Base-by-base conservation (phyloP, 2,329 filamentous ascomycete species). In the Chrysoporthe puriensis region DNA sequence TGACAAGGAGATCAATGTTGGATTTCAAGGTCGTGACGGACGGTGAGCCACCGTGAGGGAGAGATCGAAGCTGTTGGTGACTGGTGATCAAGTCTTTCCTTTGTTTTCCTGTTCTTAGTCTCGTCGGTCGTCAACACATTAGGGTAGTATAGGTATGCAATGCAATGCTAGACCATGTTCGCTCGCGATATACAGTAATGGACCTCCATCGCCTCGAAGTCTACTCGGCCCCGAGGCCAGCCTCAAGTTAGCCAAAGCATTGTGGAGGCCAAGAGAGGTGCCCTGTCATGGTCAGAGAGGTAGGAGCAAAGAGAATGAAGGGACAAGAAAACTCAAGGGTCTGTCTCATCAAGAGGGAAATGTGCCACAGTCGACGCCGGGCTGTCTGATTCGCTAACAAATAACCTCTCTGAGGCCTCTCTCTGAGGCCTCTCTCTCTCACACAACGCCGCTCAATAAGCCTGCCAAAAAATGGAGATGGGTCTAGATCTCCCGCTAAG, bases 351-450 rank as follows among this genome's bases (percentile, higher is more conserved):
- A 21, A 26, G 9, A 13, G 34, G 54, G 34, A 40, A 57, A 57
- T 57, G 18, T 57, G 54, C 54, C 54, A 3, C 54, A 13, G 54
- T n/a, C 34, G 16, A 36, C 11, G 34, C 54, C 5, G 54, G 54
- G 54, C 54, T 57, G 16, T 57, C 54, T 57, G 14, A 18, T 21
- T 40, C 54, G 54, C 54, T 57, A 57, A 40, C 16, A 16, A 57
- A 9, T n/a, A 34, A 32, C 54, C 54, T 57, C 34, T 32, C 32
- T 57, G 34, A 13, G 54, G 26, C 26, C 26, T 26, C 26, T 26
- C 26, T 16, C 54, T 16, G n/a, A n/a, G n/a, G 26, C 26, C 26
- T 26, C 26, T 26, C 26, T 16, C 54, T 16, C 54, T 40, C 34
- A 40, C 7, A 26, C 54, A 57, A 11, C 32, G 54, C 54, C 54